Base-by-base conservation (phyloP, 2,329 filamentous ascomycete genomes). In the Bipolaris victoriae region DNA sequence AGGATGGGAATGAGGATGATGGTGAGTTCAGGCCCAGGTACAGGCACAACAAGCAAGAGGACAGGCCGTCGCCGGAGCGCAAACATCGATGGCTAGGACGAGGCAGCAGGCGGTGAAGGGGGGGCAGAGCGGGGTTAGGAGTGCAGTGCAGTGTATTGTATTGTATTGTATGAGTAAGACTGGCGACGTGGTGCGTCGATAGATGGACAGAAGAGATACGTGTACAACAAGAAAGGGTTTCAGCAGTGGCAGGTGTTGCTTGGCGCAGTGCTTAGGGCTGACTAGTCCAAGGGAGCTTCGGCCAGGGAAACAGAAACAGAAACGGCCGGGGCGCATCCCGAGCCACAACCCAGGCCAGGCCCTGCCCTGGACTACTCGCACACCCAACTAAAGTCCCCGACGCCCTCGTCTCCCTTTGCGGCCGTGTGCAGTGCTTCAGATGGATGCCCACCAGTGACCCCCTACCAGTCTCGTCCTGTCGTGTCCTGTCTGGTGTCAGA, bases 251-350 rank as follows among this genome's bases (percentile, higher is more conserved):
- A 15, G 5, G 11, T 41, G 18, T 37, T 44, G 37, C 48, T 24
- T 50, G 48, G 48, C 20, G 11, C 20, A 39, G 24, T 29, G 24
- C 31, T 41, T 36, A 50, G 47, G 46, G 48, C 47, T 52, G 57
- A 49, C 49, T 41, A 26, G 43, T 6, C 49, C 36, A 26, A 20
- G 43, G 6, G 16, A 35, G 24, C 11, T 55, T 55, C 56, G 57
- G 7, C 20, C 31, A n/a, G 31, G n/a, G 62, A 55, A 57, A 57
- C 55, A 57, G 58, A 61, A 47, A 36, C 43, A 58, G 60, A 61
- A 47, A 36, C 43, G 40, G 39, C 57, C 50, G 49, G 47, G 29
- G 49, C 57, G 50, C 24, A 47, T 53, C 51, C 39, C 44, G 55
- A 61, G 44, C 61, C 57, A 54, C 52, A 57, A 29, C 55, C 52